Conservation (phyloP, 176 grass and related monocot genomes). For the Musa acuminata region DNA sequence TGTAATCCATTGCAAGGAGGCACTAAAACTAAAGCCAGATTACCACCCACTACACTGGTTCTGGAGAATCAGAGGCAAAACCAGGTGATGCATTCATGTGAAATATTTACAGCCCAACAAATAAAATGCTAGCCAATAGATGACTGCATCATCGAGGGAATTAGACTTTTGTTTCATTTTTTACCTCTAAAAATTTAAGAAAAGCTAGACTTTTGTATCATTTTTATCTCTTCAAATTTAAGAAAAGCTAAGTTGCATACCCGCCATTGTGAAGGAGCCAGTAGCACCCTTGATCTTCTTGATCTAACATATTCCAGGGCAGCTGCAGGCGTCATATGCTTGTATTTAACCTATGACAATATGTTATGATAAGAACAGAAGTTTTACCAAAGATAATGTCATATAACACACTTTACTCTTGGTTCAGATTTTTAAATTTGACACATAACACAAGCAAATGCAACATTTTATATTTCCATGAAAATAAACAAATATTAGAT, state of each 20-base stretch:
- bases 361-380: not conserved
- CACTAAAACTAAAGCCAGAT: too few species aligned
- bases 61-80: too few species aligned
- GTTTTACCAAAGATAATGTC: not conserved
- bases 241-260: constrained; percentile 26
- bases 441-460: not conserved
- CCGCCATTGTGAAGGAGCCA: constrained; percentile 67
- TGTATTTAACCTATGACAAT: constrained; percentile 62
- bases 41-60: too few species aligned
- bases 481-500: not conserved
- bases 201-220: constrained; percentile 8
- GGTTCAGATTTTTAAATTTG: not conserved
- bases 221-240: not conserved
- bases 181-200: not conserved
- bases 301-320: constrained; percentile 65
- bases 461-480: not conserved
- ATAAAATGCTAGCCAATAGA: not conserved
- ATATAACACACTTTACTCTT: not conserved
- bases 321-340: constrained; percentile 65
- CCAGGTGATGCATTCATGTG: too few species aligned
- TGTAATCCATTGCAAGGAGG: too few species aligned
- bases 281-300: constrained; percentile 61
- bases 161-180: not conserved
- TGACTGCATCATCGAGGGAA: not conserved
- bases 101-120: not conserved